These are phyloP conservation scores for Cystobasidium sp. DNA, from an alignment of 1,284 basidiomycete species.

Conservation along the genomic window DNA sequence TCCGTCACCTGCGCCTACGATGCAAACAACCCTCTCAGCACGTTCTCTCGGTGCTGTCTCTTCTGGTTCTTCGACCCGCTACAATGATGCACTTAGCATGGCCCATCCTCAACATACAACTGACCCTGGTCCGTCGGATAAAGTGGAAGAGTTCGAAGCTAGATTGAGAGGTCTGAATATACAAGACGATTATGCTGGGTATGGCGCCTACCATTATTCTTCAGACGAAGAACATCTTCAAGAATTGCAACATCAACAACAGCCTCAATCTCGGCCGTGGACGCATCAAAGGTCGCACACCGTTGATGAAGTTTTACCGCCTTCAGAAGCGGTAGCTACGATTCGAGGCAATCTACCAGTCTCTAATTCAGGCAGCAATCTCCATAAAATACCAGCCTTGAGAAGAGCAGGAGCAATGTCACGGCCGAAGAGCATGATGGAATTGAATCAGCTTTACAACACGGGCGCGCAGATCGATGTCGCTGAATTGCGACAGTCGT, in stretches of 20 bases:
- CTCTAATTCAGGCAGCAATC: constrained; percentile 4
- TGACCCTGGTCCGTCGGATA: neutral
- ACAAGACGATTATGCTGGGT: constrained; percentile 4
- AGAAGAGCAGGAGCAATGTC: constrained; percentile 35
- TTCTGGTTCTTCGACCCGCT: constrained; percentile 31
- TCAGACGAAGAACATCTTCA: no score
- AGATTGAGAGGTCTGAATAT: constrained; percentile 22
- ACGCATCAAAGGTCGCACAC: constrained; percentile 10
- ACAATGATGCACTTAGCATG: constrained; percentile 28
- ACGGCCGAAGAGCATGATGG: constrained; percentile 43
- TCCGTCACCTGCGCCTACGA: constrained; percentile 31
- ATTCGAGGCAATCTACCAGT: constrained; percentile 20
- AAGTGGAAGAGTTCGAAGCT: constrained; percentile 38
- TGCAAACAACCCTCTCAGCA: constrained; percentile 23
- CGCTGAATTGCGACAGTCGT: constrained; percentile 4
- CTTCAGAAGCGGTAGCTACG: neutral
- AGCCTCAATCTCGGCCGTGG: neutral
- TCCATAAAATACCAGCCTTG: constrained; percentile 8
- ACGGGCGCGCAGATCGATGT: neutral
- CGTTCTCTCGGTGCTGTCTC: constrained; percentile 36
- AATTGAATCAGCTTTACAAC: constrained; percentile 36
- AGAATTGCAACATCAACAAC: no score
- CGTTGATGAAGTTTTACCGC: constrained; percentile 1
- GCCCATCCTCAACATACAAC: constrained; percentile 19
- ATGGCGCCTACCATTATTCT: constrained; percentile 4